phyloP scores from a whole-genome alignment of 1,284 basidiomycete species.

The Melampsora abietis-canadensis region DNA sequence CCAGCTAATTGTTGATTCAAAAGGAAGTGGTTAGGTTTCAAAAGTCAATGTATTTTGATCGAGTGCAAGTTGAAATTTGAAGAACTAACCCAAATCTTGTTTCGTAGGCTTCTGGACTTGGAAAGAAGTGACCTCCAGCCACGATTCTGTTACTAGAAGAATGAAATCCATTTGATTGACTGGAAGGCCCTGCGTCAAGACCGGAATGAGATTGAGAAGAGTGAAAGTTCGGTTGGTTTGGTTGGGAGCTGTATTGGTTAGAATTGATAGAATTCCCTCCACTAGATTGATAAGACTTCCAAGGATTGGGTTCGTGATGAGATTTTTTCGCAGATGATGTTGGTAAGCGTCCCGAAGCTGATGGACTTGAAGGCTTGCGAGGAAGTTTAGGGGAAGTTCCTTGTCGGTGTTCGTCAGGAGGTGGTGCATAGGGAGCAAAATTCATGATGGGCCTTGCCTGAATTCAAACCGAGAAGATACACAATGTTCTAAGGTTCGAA shows the following conservation, averaged over 20 bases:
- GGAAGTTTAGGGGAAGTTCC: constrained; percentile 4
- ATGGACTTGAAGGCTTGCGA: background rate
- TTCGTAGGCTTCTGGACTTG: constrained; percentile 39
- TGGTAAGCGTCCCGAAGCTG: background rate
- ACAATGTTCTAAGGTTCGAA: background rate
- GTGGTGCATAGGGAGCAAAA: constrained; percentile 41
- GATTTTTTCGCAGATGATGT: constrained; percentile 2
- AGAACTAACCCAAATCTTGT: constrained; percentile 36
- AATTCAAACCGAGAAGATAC: constrained; percentile 24
- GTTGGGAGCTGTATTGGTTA: background rate
- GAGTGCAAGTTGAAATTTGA: background rate
- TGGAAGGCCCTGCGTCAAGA: background rate
- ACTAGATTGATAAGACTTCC: constrained; percentile 37
- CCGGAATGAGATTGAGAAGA: background rate
- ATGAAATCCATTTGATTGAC: background rate
- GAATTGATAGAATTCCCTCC: constrained; percentile 9
- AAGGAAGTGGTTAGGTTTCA: too few species aligned
- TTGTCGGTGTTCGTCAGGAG: constrained; percentile 30
- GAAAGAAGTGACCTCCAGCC: background rate
- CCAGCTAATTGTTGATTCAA: constrained; percentile 4
- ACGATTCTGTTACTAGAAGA: background rate
- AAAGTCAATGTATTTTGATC: too few species aligned
- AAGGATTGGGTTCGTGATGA: constrained; percentile 20
- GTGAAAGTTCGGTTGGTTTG: background rate
- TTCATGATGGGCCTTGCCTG: constrained; percentile 15